phyloP scores from a whole-genome alignment of 208 protist genomes.

The Leishmania amazonensis region DNA sequence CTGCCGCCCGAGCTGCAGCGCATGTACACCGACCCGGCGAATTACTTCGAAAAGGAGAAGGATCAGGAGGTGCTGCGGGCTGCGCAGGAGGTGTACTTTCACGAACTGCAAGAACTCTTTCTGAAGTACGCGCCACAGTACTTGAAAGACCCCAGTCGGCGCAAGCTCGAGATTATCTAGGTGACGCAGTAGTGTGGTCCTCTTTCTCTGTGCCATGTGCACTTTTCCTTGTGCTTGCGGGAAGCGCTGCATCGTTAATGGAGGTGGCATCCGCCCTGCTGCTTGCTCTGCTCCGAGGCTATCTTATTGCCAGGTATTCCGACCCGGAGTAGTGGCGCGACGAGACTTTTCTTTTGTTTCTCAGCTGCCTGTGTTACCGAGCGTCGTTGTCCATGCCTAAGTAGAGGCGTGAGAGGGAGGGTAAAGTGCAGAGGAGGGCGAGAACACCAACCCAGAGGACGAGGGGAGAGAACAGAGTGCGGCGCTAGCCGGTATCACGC shows the following conservation, averaged over 20 bases:
- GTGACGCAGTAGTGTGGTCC: background rate
- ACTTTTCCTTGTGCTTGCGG: background rate
- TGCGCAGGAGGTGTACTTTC: constrained; percentile 40
- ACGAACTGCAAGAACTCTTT: constrained; percentile 46
- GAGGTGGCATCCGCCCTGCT: background rate
- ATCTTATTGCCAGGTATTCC: background rate
- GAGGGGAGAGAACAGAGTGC: background rate
- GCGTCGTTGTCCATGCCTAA: background rate
- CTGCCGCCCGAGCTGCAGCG: constrained; percentile 30
- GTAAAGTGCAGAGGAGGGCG: background rate
- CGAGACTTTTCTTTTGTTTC: background rate
- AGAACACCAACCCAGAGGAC: background rate
- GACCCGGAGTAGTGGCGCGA: background rate
- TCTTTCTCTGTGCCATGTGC: background rate
- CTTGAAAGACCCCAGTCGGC: constrained; percentile 29
- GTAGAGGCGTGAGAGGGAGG: background rate
- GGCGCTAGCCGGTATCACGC: background rate
- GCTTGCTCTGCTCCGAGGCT: background rate
- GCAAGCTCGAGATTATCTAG: constrained; percentile 29
- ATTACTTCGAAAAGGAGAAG: constrained; percentile 33
- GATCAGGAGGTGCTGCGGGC: constrained; percentile 32
- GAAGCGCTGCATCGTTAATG: background rate
- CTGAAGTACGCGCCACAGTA: constrained; percentile 45
- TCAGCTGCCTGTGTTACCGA: background rate
- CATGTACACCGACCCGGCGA: constrained; percentile 35